These are phyloP conservation scores for Metschnikowia proteae DNA, from an alignment of 805 yeast genomes.

Conservation along the genomic window DNA sequence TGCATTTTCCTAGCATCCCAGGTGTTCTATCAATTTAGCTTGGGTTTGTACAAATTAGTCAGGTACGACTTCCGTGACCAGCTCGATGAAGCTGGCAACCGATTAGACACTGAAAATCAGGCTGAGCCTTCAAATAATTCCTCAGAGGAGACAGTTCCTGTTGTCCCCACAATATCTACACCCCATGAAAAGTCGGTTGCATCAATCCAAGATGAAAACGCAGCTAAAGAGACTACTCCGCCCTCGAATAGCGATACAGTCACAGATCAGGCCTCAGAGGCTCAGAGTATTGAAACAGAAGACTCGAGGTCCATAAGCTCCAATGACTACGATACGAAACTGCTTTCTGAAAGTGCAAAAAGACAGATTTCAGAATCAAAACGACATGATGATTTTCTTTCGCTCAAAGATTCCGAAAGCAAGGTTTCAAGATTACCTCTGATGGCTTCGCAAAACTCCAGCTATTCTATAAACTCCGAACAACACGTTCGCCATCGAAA, in stretches of 20 bases:
- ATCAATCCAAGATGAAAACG: not conserved
- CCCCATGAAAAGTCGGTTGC: not conserved
- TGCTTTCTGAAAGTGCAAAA: slow-evolving; percentile 1
- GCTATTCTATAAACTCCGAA: not conserved
- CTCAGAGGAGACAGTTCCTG: not conserved
- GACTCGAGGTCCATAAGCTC: slow-evolving; percentile 3
- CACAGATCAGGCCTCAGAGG: not conserved
- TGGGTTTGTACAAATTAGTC: slow-evolving; percentile 69
- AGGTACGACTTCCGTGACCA: slow-evolving; percentile 62
- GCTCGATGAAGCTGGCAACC: slow-evolving; percentile 11
- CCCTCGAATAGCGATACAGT: not conserved
- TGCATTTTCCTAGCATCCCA: slow-evolving; percentile 73
- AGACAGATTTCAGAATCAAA: not conserved
- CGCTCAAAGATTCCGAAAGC: slow-evolving; percentile 9
- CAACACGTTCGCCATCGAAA: slow-evolving; percentile 2
- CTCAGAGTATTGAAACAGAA: not conserved
- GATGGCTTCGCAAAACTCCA: not conserved
- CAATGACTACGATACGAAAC: not conserved
- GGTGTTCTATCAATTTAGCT: slow-evolving; percentile 63
- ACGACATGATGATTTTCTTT: slow-evolving; percentile 24
- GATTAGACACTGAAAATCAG: not conserved
- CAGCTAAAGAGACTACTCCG: not conserved
- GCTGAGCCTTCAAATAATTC: not conserved
- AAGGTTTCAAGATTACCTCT: slow-evolving; percentile 6
- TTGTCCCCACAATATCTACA: not conserved